Conservation (phyloP, 495 filamentous ascomycete genomes). For the Penicillium cosmopolitanum region DNA sequence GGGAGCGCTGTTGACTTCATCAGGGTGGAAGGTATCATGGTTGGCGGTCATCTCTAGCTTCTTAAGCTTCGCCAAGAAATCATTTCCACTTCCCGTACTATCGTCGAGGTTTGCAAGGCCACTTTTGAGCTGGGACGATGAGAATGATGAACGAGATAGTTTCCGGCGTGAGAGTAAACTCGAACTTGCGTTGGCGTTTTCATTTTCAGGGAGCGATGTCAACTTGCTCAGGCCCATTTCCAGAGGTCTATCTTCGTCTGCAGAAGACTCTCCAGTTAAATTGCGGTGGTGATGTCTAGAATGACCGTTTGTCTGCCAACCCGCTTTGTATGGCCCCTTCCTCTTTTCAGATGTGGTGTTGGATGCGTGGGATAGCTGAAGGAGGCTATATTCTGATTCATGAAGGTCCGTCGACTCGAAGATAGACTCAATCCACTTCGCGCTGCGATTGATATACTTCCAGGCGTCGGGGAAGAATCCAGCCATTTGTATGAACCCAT, state of each 20-base stretch:
- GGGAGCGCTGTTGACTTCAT: slow-evolving; percentile 29
- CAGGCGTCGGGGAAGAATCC: slow-evolving; percentile 83
- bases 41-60: slow-evolving; percentile 19
- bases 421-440: slow-evolving; percentile 74
- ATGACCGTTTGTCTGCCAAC: neutral
- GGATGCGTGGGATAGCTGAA: slow-evolving; percentile 15
- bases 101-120: slow-evolving; percentile 17
- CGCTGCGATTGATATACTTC: slow-evolving; percentile 75
- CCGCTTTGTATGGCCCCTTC: neutral
- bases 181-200: slow-evolving; percentile 5
- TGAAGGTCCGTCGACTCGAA: slow-evolving; percentile 58
- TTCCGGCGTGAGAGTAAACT: slow-evolving; percentile 14
- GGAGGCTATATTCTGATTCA: slow-evolving; percentile 29
- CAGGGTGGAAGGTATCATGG: slow-evolving; percentile 19
- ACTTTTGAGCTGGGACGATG: slow-evolving; percentile 13
- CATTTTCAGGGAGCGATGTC: slow-evolving; percentile 22
- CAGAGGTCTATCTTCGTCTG: slow-evolving; percentile 76
- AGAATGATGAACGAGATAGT: slow-evolving; percentile 26
- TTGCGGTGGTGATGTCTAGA: slow-evolving; percentile 44
- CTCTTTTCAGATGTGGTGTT: slow-evolving; percentile 1
- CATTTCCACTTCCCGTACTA: slow-evolving; percentile 22
- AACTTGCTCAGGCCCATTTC: slow-evolving; percentile 69
- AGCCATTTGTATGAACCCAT: slow-evolving; percentile 93
- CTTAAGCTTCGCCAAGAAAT: slow-evolving; percentile 30
- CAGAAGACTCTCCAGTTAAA: slow-evolving; percentile 65